Conservation (phyloP, 805 yeast species). For the Metschnikowia reukaufii region DNA sequence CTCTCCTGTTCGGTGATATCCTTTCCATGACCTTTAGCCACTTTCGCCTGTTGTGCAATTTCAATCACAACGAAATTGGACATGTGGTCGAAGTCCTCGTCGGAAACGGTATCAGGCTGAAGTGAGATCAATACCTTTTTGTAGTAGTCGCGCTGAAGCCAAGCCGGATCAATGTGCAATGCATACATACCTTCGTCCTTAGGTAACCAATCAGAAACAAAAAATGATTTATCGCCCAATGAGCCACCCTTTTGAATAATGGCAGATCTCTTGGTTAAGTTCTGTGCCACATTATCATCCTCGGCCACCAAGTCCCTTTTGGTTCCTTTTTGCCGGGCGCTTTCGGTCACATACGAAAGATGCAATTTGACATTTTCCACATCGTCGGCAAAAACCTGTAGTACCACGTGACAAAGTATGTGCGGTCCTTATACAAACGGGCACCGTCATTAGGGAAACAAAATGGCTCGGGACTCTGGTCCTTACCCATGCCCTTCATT, state of each 20-base stretch:
- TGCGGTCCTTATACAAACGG: slow-evolving; percentile 55
- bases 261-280: slow-evolving; percentile 27
- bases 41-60: slow-evolving; percentile 52
- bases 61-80: slow-evolving; percentile 43
- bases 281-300: slow-evolving; percentile 13
- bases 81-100: slow-evolving; percentile 64
- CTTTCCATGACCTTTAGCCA: slow-evolving; percentile 46
- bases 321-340: slow-evolving; percentile 55
- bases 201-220: slow-evolving; percentile 67
- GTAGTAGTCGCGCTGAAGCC: slow-evolving; percentile 56
- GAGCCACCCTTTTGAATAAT: slow-evolving; percentile 42
- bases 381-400: slow-evolving; percentile 57
- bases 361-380: slow-evolving; percentile 66
- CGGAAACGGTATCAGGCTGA: slow-evolving; percentile 67
- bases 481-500: slow-evolving; percentile 61
- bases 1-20: slow-evolving; percentile 44
- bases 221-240: slow-evolving; percentile 48
- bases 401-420: slow-evolving; percentile 82
- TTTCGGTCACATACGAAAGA: slow-evolving; percentile 62
- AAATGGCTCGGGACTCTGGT: slow-evolving; percentile 68
- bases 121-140: slow-evolving; percentile 63
- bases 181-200: slow-evolving; percentile 64
- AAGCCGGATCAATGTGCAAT: slow-evolving; percentile 57
- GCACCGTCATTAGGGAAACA: slow-evolving; percentile 74
- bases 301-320: slow-evolving; percentile 36